Evolutionary conservation across 169 alveolate genomes (phyloP).

Genomic region (Cardiosporidium cionae): DNA sequence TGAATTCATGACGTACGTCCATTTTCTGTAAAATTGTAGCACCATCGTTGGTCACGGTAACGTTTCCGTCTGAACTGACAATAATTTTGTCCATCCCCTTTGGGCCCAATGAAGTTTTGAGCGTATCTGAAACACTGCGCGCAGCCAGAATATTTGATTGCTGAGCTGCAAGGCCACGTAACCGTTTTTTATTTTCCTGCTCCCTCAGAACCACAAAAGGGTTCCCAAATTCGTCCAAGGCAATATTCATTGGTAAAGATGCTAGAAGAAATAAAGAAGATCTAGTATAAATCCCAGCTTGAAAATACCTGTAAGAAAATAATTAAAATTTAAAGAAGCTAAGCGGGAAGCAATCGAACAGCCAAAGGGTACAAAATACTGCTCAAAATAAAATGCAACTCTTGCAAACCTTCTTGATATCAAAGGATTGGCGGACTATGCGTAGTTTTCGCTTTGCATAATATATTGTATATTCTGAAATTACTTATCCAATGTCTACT

Average conservation of each 20-base stretch:
- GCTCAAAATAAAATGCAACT: too few species aligned
- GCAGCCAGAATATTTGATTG: constrained; percentile 97
- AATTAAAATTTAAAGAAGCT: too few species aligned
- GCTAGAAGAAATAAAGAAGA: too few species aligned
- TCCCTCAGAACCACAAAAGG: constrained; percentile 95
- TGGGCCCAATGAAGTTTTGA: constrained; percentile 97
- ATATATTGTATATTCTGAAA: too few species aligned
- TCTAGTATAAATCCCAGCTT: too few species aligned
- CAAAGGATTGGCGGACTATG: too few species aligned
- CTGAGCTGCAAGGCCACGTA: constrained; percentile 95
- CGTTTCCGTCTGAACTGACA: constrained; percentile 95
- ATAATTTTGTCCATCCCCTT: constrained; percentile 99
- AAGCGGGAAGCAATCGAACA: too few species aligned
- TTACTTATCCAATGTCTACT: too few species aligned
- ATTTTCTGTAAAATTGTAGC: constrained; percentile 90
- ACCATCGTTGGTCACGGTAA: constrained; percentile 95
- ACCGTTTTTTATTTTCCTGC: constrained; percentile 88
- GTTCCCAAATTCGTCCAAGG: constrained; percentile 96
- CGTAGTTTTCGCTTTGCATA: too few species aligned
- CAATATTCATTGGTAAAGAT: constrained; percentile 70
- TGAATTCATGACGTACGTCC: constrained; percentile 84
- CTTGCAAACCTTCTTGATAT: too few species aligned
- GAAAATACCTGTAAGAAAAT: too few species aligned
- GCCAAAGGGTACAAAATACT: too few species aligned
- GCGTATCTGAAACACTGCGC: constrained; percentile 85